Evolutionary conservation across 2,329 filamentous ascomycete genomes (phyloP).

Genomic region (Alternaria ethzedia): DNA sequence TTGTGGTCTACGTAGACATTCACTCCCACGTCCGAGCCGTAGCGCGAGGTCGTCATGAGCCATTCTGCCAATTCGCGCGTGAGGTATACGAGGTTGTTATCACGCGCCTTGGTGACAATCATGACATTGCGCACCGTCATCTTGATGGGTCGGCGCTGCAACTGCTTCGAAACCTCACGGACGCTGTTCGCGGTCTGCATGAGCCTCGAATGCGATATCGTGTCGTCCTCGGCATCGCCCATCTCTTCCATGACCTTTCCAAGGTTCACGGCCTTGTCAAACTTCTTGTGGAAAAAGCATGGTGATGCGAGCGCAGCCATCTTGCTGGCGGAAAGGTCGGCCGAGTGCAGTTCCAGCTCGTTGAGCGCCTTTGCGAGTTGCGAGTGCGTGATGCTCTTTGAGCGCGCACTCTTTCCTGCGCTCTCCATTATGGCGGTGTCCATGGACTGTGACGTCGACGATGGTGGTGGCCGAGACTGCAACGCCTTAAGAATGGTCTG

Average conservation of each 20-base stretch:
- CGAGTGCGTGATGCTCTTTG: conserved; percentile 52
- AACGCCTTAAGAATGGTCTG: conserved; percentile 85
- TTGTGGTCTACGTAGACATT: conserved; percentile 99
- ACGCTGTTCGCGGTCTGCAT: conserved; percentile 96
- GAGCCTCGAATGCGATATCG: conserved; percentile 89
- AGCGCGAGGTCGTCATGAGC: conserved; percentile 86
- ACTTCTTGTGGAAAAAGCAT: conserved; percentile 97
- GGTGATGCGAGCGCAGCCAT: conserved; percentile 82
- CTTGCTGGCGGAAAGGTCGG: conserved; percentile 48
- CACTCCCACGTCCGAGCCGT: conserved; percentile 87
- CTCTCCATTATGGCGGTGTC: conserved; percentile 63
- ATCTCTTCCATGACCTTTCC: conserved; percentile 96
- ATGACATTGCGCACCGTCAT: conserved; percentile 92
- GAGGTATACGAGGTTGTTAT: conserved; percentile 88
- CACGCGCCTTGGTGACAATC: conserved; percentile 97
- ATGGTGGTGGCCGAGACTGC: conserved; percentile 65
- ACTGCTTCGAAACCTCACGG: conserved; percentile 91
- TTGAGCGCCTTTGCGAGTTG: conserved; percentile 67
- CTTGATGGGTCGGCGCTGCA: conserved; percentile 90
- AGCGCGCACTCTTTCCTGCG: conserved; percentile 45
- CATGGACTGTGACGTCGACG: conserved; percentile 64
- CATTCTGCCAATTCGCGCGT: conserved; percentile 88
- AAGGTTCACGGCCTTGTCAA: conserved; percentile 94
- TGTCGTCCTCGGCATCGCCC: conserved; percentile 80
- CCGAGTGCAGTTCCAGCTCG: conserved; percentile 57